phyloP scores from a whole-genome alignment of 2,329 filamentous ascomycete genomes.

The Nannizziopsis barbatae region DNA sequence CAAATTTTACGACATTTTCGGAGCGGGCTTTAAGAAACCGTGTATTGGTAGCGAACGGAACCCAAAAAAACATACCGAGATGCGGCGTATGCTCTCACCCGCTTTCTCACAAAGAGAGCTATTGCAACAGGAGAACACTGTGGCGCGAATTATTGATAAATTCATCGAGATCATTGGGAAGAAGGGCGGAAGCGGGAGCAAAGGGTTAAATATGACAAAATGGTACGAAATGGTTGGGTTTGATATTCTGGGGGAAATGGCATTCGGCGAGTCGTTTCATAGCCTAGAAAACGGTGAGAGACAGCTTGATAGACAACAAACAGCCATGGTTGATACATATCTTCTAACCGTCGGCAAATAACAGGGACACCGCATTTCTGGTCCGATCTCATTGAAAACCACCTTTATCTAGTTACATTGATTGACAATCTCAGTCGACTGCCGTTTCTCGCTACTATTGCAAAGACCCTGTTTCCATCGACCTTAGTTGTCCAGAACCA shows the following conservation, averaged over 20 bases:
- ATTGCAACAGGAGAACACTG: slow-evolving; percentile 25
- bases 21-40: no score
- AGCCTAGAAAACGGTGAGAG: slow-evolving; percentile 26
- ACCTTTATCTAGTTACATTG: no score
- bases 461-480: no score
- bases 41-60: no score
- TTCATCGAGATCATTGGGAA: slow-evolving; percentile 12
- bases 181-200: neutral
- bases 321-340: slow-evolving; percentile 16
- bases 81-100: slow-evolving; percentile 26
- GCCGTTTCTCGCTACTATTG: no score
- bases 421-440: no score
- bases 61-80: slow-evolving; percentile 22
- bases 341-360: neutral
- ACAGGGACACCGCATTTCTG: neutral
- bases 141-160: slow-evolving; percentile 24
- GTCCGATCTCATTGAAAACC: no score
- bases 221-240: slow-evolving; percentile 30
- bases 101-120: slow-evolving; percentile 30
- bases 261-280: slow-evolving; percentile 33
- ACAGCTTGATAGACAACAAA: slow-evolving; percentile 15
- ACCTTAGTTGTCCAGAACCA: no score
- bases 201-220: slow-evolving; percentile 22
- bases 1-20: slow-evolving; percentile 21
- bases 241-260: slow-evolving; percentile 34